These are phyloP conservation scores for Deinandra increscens DNA, from an alignment of 129 eudicot species.

Conservation along the genomic window DNA sequence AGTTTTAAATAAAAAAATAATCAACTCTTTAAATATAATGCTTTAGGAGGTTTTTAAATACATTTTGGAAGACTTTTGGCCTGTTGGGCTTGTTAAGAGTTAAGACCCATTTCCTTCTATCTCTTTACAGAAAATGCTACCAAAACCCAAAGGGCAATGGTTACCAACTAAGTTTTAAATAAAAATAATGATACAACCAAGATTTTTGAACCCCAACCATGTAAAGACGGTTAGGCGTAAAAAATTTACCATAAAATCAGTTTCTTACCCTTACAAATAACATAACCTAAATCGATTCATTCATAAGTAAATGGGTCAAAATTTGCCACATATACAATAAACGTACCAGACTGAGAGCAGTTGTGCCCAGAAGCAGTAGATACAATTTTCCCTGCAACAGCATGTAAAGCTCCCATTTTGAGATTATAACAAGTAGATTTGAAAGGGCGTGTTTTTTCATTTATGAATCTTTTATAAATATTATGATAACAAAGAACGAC, in stretches of 20 bases:
- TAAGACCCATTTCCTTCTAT: not conserved
- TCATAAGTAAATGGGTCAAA: not conserved
- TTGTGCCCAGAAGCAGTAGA: slow-evolving; percentile 86
- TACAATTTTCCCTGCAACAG: slow-evolving; percentile 71
- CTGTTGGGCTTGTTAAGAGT: not conserved
- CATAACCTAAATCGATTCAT: not conserved
- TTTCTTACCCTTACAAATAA: not conserved
- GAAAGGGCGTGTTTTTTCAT: not conserved
- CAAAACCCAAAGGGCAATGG: not conserved
- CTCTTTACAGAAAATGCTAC: not conserved
- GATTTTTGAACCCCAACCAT: not conserved
- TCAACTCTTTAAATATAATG: not conserved
- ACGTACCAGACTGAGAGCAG: slow-evolving; percentile 83
- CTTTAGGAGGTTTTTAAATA: not conserved
- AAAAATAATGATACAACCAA: not conserved
- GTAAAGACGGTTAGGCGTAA: too few relatives aligned
- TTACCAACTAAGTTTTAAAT: not conserved
- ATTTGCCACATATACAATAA: not conserved
- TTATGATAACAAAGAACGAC: not conserved
- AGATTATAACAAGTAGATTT: not conserved
- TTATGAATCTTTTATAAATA: not conserved
- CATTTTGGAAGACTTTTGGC: not conserved
- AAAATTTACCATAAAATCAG: not conserved
- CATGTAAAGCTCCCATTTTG: not conserved
- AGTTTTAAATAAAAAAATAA: too few relatives aligned